Evolutionary conservation across 495 filamentous ascomycete genomes (phyloP).

Genomic region (Penicillium robsamsonii): DNA sequence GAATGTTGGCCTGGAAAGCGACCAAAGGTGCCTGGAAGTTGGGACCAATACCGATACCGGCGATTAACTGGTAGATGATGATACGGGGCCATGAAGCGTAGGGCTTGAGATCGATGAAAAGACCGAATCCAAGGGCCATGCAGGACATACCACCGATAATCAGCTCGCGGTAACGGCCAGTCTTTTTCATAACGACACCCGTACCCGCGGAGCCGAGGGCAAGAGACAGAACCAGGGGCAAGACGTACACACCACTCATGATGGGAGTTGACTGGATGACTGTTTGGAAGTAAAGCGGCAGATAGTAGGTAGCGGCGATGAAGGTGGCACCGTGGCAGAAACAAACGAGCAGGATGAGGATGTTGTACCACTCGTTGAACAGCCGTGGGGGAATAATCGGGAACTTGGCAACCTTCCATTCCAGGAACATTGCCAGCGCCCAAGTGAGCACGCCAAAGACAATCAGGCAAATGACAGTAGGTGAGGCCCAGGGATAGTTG

Average conservation of each 20-base stretch:
- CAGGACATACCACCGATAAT: constrained; percentile 51
- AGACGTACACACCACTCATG: constrained; percentile 73
- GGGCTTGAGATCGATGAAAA: constrained; percentile 49
- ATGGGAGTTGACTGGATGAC: constrained; percentile 72
- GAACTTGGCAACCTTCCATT: constrained; percentile 69
- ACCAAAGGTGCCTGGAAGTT: constrained; percentile 59
- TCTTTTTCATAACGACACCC: constrained; percentile 73
- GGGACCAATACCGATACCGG: constrained; percentile 54
- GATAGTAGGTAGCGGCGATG: constrained; percentile 70
- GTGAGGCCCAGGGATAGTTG: constrained; percentile 70
- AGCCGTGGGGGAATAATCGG: constrained; percentile 75
- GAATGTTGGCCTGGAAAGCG: constrained; percentile 54
- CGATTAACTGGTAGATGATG: constrained; percentile 54
- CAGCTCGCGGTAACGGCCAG: constrained; percentile 50
- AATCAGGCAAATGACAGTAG: constrained; percentile 74
- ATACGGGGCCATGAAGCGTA: constrained; percentile 51
- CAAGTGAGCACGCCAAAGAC: constrained; percentile 68
- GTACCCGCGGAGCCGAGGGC: constrained; percentile 62
- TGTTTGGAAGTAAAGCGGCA: constrained; percentile 77
- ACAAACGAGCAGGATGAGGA: constrained; percentile 54
- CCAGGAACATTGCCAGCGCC: constrained; percentile 61
- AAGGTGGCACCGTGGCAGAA: constrained; percentile 72
- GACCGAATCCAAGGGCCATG: constrained; percentile 54
- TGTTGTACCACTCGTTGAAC: constrained; percentile 58
- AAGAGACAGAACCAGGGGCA: constrained; percentile 70